Base-by-base conservation (phyloP, 768 basidiomycete species). In the Podaxis sp. region DNA sequence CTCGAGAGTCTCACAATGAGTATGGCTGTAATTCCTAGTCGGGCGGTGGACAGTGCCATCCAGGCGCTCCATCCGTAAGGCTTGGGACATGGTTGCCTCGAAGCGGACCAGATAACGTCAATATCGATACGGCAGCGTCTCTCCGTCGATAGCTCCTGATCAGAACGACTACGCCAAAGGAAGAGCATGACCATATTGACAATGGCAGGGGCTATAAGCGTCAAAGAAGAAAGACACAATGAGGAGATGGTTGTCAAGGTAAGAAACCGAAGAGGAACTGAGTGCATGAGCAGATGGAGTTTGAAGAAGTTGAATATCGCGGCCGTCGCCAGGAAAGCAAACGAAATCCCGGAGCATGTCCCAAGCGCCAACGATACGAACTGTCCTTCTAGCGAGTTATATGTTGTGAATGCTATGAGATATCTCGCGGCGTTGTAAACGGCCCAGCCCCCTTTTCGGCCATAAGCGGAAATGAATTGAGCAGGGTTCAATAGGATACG, bases 391-490 rank as follows among this genome's bases (percentile, higher is more conserved):
- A 64, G 61, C 5, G 80, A 76, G 2, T 74, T 65, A 70, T 81
- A 82, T 17, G 75, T 66, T 10, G 75, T 75, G 66, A 82, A 87
- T 3, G 87, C 85, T 11, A 90, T 67, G 67, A 82, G 87, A 70
- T 91, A 93, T 49, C 89, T 86, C 57, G 85, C 71, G 5, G 82
- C 78, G 64, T 81, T 87, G 71, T 89, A 91, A 7, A 77, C 69
- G 28, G 84, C 81, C 87, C 89, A 92, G 30, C 70, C 71, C 64
- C 76, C 88, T 89, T 59, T 13, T 28, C 50, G 11, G n/a, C 20
- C 56, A 54, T 37, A 11, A 60, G 22, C 20, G 40, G 36, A 62
- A 63, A 54, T 60, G 4, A 49, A 49, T 46, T 56, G 10, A 57
- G 50, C 24, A 44, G 62, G 33, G n/a, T 50, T 41, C 11, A 46